Conservation (phyloP, 208 protist species). For the Leishmania aethiopica region DNA sequence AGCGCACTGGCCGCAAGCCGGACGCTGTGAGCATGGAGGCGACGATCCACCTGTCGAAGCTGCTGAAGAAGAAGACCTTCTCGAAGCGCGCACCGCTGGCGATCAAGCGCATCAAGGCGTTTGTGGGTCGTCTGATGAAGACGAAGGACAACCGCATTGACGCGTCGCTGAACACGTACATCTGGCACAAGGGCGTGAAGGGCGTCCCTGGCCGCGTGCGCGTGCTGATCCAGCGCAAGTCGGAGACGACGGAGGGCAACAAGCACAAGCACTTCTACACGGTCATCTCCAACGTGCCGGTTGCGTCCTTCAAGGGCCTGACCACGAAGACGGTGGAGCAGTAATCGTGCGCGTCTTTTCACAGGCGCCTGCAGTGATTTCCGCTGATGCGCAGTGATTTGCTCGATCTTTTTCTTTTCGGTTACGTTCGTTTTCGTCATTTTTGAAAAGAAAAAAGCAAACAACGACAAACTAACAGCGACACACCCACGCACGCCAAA, state of each 20-base stretch:
- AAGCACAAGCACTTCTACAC: constrained; percentile 93
- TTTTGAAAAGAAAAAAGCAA: neutral
- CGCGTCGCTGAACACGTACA: constrained; percentile 95
- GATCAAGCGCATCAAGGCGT: constrained; percentile 95
- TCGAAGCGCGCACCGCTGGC: constrained; percentile 97
- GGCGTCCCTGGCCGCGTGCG: constrained; percentile 95
- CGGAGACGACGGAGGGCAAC: constrained; percentile 76
- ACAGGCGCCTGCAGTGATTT: neutral
- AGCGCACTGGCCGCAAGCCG: constrained; percentile 83
- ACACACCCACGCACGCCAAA: neutral
- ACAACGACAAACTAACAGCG: neutral
- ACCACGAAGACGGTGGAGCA: constrained; percentile 82
- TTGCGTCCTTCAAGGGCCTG: constrained; percentile 84
- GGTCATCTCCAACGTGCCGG: constrained; percentile 88
- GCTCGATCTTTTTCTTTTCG: neutral
- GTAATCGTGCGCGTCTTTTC: constrained; percentile 28
- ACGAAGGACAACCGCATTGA: constrained; percentile 98
- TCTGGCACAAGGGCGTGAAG: constrained; percentile 97
- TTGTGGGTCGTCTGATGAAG: constrained; percentile 96
- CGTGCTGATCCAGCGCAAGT: constrained; percentile 92
- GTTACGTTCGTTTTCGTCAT: neutral
- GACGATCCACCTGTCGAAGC: constrained; percentile 98
- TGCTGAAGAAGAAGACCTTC: constrained; percentile 96
- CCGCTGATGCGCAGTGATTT: neutral
- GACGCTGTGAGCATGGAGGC: constrained; percentile 94